Base-by-base conservation (phyloP, 305 asterid genomes). In the Fraxinus dipetala region DNA sequence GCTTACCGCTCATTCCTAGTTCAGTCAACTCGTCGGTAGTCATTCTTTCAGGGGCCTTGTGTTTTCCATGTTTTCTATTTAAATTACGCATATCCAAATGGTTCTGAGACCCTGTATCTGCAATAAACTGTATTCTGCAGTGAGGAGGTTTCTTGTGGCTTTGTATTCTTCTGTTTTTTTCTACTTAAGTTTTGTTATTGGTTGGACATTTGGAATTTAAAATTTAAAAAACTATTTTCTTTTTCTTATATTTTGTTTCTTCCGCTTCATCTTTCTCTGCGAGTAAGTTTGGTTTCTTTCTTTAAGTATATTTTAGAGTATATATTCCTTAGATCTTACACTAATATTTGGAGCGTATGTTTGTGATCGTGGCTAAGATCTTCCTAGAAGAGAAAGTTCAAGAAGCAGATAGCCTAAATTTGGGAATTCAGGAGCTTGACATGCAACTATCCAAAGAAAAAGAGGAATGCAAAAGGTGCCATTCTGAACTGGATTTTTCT, bases 401-500 rank as follows among this genome's bases (percentile, higher is more conserved):
- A 81, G 95, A 94, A 82, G 91, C 90, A 28, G 88, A 89, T 65
- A 74, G 82, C 63, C 88, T 95, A 56, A 85, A 85, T 72, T 74
- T 80, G 20, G 88, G 86, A 84, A 81, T 88, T 83, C 91, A 91
- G 81, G 97, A 95, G 65, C 93, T 95, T 88, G 98, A 92, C 87
- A 79, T 79, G 84, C 94, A 89, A 79, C 90, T 92, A 72, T 84
- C 88, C 84, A 86, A 83, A 84, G 98, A 94, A 88, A 88, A 90
- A 78, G 99, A 94, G 81, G 97, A 95, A 77, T 84, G 89, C 82
- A 90, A 86, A 84, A 92, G 97, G 99, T 95, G 79, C 48, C 38
- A 22, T 45, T 24, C 13, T 40, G 48, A 40, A 24, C 51, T 69
- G 77, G 34, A 24, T 54, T 54, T 20, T 82, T 81, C 4, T 43